A percentile compares a stretch with the other conserved stretches of the same genome.
These are phyloP conservation scores for Arachis monticola DNA, from an alignment of 331 rosid species.

Conservation along the genomic window DNA sequence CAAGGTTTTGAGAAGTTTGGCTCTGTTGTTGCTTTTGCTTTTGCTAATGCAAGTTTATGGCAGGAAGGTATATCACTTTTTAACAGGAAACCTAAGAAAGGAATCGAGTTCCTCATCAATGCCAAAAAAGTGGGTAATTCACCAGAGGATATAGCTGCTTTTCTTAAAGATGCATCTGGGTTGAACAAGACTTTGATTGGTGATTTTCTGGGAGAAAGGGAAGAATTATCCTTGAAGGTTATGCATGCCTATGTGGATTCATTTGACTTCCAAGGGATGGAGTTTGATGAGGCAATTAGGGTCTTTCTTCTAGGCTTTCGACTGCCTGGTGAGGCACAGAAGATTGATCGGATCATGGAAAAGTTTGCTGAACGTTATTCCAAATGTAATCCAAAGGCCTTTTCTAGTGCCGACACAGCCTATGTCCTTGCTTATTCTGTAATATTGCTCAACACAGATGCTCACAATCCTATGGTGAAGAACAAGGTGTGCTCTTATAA, in stretches of 20 bases:
- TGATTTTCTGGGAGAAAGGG: conserved; percentile 97
- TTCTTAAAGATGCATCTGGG: conserved; percentile 96
- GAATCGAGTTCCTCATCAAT: conserved; percentile 95
- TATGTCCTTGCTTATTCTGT: conserved; percentile 99
- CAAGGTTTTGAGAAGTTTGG: conserved; percentile 35
- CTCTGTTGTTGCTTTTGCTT: conserved; percentile 35
- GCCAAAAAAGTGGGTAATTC: conserved; percentile 93
- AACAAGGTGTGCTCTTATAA: conserved; percentile 68
- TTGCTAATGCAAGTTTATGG: conserved; percentile 66
- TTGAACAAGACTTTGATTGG: conserved; percentile 91
- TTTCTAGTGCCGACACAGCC: conserved; percentile 98
- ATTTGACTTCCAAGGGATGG: conserved; percentile 89
- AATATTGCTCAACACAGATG: conserved; percentile 96
- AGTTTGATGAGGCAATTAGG: conserved; percentile 97
- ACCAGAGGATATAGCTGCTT: conserved; percentile 93
- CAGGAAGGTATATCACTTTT: conserved; percentile 99
- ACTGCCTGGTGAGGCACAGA: conserved; percentile 99
- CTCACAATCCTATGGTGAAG: conserved; percentile 97
- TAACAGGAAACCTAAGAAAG: conserved; percentile 94
- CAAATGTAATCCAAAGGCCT: conserved; percentile 89
- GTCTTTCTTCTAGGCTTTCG: conserved; percentile 92
- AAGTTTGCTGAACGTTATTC: conserved; percentile 97
- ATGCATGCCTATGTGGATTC: conserved; percentile 97
- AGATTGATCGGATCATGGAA: conserved; percentile 97
- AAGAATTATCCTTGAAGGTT: conserved; percentile 88